phyloP scores from a whole-genome alignment of 2,329 filamentous ascomycete species.

The Diaporthe amygdali region DNA sequence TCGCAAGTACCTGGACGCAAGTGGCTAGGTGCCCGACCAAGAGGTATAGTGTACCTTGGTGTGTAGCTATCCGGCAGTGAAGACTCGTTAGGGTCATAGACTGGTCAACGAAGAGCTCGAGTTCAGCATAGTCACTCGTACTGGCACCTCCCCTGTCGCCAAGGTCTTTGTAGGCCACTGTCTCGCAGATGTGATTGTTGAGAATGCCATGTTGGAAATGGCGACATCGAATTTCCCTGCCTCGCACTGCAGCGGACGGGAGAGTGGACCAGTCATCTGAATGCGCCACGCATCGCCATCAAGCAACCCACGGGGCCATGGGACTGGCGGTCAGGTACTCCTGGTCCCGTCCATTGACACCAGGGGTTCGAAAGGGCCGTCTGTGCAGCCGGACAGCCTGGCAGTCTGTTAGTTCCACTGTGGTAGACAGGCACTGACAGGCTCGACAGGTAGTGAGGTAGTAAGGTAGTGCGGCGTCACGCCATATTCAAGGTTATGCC shows the following conservation, averaged over 20 bases:
- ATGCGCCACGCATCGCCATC: background rate
- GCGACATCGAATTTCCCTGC: background rate
- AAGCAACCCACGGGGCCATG: background rate
- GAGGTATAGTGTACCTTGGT: background rate
- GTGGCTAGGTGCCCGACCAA: background rate
- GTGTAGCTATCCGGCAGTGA: background rate
- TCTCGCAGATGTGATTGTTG: background rate
- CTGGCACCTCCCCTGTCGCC: background rate
- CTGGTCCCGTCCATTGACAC: background rate
- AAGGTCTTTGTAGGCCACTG: background rate
- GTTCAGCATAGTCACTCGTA: background rate
- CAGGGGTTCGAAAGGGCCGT: background rate
- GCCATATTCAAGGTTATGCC: background rate
- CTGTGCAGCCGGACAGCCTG: background rate
- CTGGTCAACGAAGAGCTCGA: background rate
- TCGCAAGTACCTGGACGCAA: background rate
- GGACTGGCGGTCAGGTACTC: slow-evolving; percentile 9
- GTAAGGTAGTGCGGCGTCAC: no score
- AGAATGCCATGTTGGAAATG: slow-evolving; percentile 9
- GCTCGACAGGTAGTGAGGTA: no score
- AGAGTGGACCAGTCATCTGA: background rate
- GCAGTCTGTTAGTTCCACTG: background rate
- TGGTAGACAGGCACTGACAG: no score
- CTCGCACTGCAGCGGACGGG: background rate
- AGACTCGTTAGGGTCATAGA: slow-evolving; percentile 5